Percentiles rank a stretch among this genome's conserved stretches.
Evolutionary conservation across 805 yeast species (phyloP).

Genomic region (Candida anglica): DNA sequence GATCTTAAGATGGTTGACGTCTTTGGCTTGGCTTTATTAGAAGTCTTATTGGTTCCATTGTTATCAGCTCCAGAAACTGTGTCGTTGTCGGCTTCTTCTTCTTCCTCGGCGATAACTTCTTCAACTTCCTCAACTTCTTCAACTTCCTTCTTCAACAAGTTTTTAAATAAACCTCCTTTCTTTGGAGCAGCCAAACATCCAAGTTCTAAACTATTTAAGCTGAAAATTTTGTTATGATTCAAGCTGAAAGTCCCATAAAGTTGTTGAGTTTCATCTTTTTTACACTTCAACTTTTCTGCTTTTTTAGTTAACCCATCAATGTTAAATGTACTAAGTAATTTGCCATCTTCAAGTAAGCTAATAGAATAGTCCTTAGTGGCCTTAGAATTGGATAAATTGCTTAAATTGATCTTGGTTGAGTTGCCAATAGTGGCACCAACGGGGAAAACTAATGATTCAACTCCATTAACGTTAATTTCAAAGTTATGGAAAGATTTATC

Average conservation of each 20-base stretch:
- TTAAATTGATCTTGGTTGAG: constrained; percentile 31
- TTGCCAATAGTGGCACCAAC: constrained; percentile 39
- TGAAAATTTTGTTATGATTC: constrained; percentile 48
- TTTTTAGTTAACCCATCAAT: constrained; percentile 21
- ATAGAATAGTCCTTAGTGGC: constrained; percentile 22
- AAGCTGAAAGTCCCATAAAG: constrained; percentile 41
- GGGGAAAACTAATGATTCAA: constrained; percentile 38
- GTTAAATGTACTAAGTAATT: constrained; percentile 22
- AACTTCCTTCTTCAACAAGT: constrained; percentile 18
- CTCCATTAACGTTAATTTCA: constrained; percentile 29
- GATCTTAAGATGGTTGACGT: constrained; percentile 21
- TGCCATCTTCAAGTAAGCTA: constrained; percentile 36
- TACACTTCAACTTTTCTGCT: constrained; percentile 38
- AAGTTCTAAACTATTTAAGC: constrained; percentile 40
- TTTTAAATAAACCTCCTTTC: constrained; percentile 16
- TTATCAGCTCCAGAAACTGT: constrained; percentile 6
- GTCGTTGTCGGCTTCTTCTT: constrained; percentile 4
- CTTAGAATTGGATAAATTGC: constrained; percentile 19
- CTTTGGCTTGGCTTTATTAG: constrained; percentile 12
- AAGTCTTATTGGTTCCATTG: constrained; percentile 9
- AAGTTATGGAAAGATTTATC: constrained; percentile 55
- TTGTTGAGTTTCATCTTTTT: constrained; percentile 18
- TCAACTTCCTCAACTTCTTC: constrained; percentile 19
- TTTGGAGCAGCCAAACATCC: constrained; percentile 30
- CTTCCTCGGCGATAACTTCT: constrained; percentile 9